Conservation (phyloP, 2,329 filamentous ascomycete genomes). For the Alternaria dauci region DNA sequence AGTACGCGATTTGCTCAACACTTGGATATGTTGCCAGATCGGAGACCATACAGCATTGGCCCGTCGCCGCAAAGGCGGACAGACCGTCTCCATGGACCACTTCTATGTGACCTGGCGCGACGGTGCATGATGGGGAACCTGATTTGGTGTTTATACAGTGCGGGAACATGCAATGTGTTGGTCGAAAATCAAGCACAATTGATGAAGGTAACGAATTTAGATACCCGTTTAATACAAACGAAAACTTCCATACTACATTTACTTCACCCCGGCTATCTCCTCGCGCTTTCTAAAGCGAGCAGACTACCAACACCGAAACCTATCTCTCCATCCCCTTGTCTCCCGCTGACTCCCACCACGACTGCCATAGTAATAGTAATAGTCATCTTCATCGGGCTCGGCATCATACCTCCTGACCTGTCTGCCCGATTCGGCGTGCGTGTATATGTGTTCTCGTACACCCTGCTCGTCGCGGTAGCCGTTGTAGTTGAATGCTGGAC, state of each 20-base stretch:
- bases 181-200: constrained; percentile 1
- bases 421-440: neutral
- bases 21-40: neutral
- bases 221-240: constrained; percentile 19
- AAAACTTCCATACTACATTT: neutral
- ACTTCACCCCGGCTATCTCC: neutral
- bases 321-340: neutral
- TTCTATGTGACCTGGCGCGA: neutral
- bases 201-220: constrained; percentile 15
- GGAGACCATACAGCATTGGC: neutral
- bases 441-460: constrained; percentile 1
- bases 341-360: neutral
- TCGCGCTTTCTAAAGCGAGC: too few species aligned
- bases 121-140: neutral
- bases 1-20: neutral
- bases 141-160: neutral
- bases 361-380: neutral
- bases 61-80: neutral
- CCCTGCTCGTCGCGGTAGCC: neutral
- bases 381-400: neutral
- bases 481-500: neutral
- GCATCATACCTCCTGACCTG: neutral
- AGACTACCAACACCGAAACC: neutral
- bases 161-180: neutral
- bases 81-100: neutral